phyloP scores from a whole-genome alignment of 441 rosid genomes.

The Eruca vesicaria region DNA sequence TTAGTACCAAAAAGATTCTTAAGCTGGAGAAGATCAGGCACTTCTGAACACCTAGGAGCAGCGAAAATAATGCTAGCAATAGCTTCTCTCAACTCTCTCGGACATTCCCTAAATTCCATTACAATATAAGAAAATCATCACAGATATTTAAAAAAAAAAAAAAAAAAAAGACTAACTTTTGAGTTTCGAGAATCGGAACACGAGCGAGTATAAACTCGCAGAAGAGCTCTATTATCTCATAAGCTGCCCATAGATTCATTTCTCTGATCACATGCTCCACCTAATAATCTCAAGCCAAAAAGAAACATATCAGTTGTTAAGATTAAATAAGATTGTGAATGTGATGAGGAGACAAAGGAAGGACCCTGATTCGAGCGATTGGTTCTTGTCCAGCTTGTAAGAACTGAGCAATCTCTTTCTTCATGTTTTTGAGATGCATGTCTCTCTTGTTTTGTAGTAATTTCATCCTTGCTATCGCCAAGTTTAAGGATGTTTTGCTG shows the following conservation, averaged over 20 bases:
- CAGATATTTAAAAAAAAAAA: background rate
- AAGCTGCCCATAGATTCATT: constrained; percentile 76
- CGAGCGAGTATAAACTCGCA: constrained; percentile 91
- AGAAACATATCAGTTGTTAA: background rate
- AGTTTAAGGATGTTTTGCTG: constrained; percentile 83
- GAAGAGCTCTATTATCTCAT: constrained; percentile 80
- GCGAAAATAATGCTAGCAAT: constrained; percentile 88
- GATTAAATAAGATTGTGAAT: background rate
- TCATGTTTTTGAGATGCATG: constrained; percentile 85
- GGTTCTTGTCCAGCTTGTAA: constrained; percentile 92
- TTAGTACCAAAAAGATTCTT: constrained; percentile 70
- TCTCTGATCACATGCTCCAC: constrained; percentile 93
- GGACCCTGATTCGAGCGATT: constrained; percentile 88
- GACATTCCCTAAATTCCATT: constrained; percentile 68
- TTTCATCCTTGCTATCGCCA: constrained; percentile 80
- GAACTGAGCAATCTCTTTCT: constrained; percentile 90
- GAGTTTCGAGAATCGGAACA: constrained; percentile 72
- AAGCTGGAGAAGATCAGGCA: constrained; percentile 81
- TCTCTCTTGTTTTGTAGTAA: constrained; percentile 91
- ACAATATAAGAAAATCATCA: background rate
- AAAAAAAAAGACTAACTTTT: constrained; percentile 50
- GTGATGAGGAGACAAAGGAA: background rate
- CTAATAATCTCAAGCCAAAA: constrained; percentile 40
- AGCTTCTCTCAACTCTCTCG: constrained; percentile 85
- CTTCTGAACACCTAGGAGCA: constrained; percentile 92